Evolutionary conservation across 495 filamentous ascomycete species (phyloP).

Genomic region (Pyronema omphalodes): DNA sequence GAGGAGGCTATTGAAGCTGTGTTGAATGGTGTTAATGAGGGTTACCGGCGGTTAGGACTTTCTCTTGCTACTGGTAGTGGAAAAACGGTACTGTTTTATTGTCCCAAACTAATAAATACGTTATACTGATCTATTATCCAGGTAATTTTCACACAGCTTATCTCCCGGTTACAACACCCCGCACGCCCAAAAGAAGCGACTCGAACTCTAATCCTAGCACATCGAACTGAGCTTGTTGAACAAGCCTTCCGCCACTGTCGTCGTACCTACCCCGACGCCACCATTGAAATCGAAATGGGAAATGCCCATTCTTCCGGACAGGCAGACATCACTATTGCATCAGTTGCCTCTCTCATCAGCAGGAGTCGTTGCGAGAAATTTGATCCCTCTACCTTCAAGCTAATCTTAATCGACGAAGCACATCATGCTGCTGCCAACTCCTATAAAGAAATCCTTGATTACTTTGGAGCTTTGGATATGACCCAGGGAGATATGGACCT

Average conservation of each 20-base stretch:
- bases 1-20: slow-evolving; percentile 85
- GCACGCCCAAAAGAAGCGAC: slow-evolving; percentile 33
- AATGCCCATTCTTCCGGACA: slow-evolving; percentile 47
- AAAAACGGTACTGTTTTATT: slow-evolving; percentile 48
- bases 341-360: slow-evolving; percentile 59
- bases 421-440: slow-evolving; percentile 81
- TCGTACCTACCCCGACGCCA: slow-evolving; percentile 57
- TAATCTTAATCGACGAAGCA: slow-evolving; percentile 91
- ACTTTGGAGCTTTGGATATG: slow-evolving; percentile 51
- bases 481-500: slow-evolving; percentile 22
- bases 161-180: slow-evolving; percentile 50
- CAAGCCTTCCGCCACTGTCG: slow-evolving; percentile 76
- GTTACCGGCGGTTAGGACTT: slow-evolving; percentile 66
- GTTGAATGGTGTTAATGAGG: slow-evolving; percentile 46
- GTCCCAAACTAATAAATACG: neutral
- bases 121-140: slow-evolving; percentile 20
- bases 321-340: slow-evolving; percentile 92
- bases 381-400: slow-evolving; percentile 62
- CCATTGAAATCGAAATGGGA: slow-evolving; percentile 81
- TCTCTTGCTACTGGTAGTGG: slow-evolving; percentile 84
- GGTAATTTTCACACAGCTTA: slow-evolving; percentile 94
- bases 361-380: slow-evolving; percentile 62
- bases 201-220: slow-evolving; percentile 79
- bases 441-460: slow-evolving; percentile 50
- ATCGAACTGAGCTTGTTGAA: slow-evolving; percentile 86